A percentile compares a stretch with the other conserved stretches of the same genome.
Conservation (phyloP, 306 rosid species). For the Gastrolobium villosum region DNA sequence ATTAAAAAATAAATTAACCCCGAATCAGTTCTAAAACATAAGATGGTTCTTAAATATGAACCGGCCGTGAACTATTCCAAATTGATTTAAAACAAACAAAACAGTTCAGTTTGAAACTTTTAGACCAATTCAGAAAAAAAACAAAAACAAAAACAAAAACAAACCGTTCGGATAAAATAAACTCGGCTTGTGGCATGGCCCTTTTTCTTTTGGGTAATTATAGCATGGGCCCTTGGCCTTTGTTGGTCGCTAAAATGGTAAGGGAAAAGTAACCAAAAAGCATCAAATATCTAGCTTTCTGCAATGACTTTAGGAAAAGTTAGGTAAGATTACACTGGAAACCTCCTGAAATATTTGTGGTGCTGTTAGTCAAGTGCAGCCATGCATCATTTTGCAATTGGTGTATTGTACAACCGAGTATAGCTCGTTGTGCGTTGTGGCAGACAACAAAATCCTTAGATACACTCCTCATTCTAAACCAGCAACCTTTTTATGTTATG, state of each 20-base stretch:
- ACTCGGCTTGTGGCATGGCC: neutral
- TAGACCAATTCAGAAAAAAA: no score
- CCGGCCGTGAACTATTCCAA: no score
- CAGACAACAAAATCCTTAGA: slow-evolving; percentile 10
- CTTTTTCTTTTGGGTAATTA: neutral
- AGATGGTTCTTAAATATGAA: no score
- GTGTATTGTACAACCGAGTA: slow-evolving; percentile 6
- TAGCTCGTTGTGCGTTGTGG: neutral
- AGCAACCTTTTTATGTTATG: neutral
- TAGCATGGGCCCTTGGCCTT: neutral
- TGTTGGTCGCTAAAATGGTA: slow-evolving; percentile 14
- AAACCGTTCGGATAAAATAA: no score
- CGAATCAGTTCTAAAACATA: no score
- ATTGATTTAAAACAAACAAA: no score
- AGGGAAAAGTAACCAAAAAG: slow-evolving; percentile 19
- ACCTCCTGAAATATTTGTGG: slow-evolving; percentile 8
- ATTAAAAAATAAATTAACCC: no score
- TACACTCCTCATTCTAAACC: neutral
- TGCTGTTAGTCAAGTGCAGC: slow-evolving; percentile 29
- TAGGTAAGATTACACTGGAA: slow-evolving; percentile 12
- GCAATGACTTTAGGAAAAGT: neutral
- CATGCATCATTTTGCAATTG: slow-evolving; percentile 9
- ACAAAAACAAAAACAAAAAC: no score
- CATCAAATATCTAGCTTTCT: slow-evolving; percentile 2
- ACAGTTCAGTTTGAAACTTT: no score